Evolutionary conservation across 2,329 filamentous ascomycete species (phyloP), one percentile per base, ranked within the genome.

Genomic region (Monosporascus sp.): DNA sequence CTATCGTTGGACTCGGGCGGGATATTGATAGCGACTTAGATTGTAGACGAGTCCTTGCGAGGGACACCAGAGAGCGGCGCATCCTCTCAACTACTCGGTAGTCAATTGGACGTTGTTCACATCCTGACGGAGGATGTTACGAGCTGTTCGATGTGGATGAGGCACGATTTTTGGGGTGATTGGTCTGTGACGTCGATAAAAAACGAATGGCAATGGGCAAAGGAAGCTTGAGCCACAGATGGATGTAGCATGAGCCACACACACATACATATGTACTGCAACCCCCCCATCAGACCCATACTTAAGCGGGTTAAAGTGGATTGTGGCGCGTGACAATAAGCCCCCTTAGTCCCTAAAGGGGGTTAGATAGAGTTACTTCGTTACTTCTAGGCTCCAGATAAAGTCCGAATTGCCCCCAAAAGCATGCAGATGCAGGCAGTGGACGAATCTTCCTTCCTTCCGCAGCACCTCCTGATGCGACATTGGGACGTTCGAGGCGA

Each of bases 1-100:
- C 38, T 42, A 49, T 50, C 51, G 46, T 50, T 22, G 54, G 38
- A 49, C 57, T 52, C 39, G 51, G 52, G 17, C 54, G 54, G 47
- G 53, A 14, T 11, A 31, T 14, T 31, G 27, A 14, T 5, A 31
- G 27, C 27, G 9, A 5, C 27, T 31, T 31, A 14, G 27, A 34
- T 34, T 14, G 31, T 34, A 34, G 31, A 7, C 11, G 31, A 11
- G 11, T 2, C 31, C 31, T 14, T 34, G 31, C 31, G 31, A 34
- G 31, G 31, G 31, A 34, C 53, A 41, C 54, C 50, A 62, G 59
- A 51, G 55, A 57, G 53, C 57, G 56, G 60, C 64, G 61, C 65
- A 68, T 68, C 58, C 59, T 66, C 58, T 57, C 53, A 38, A 34
- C 31, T 34, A 34, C 31, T 14, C 3, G 14, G 31, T 39, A 51